Percentiles rank a stretch among this genome's conserved stretches.
phyloP scores from a whole-genome alignment of 2,329 filamentous ascomycete genomes.

The Penicillium rolfsii region DNA sequence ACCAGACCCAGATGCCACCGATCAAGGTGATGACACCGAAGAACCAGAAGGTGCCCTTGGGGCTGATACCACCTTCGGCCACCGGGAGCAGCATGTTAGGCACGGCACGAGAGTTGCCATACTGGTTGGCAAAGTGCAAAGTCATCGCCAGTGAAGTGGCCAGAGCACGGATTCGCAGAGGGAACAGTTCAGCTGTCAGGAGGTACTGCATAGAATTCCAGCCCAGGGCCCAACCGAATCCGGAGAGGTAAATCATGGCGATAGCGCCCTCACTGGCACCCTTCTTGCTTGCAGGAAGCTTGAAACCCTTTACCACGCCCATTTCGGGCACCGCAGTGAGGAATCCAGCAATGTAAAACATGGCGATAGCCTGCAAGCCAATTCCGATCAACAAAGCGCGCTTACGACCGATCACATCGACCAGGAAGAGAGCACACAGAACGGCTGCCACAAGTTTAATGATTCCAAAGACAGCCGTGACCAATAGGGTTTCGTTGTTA shows the following conservation, averaged over 20 bases:
- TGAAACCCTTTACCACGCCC: conserved; percentile 52
- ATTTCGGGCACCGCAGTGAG: conserved; percentile 65
- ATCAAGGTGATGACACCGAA: conserved; percentile 70
- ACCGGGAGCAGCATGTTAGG: conserved; percentile 69
- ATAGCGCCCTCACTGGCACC: conserved; percentile 66
- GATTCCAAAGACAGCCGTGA: conserved; percentile 75
- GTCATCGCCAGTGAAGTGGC: conserved; percentile 75
- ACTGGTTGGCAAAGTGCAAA: conserved; percentile 78
- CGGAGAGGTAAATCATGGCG: conserved; percentile 72
- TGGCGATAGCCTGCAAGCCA: conserved; percentile 61
- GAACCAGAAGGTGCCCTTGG: conserved; percentile 75
- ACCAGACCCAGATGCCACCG: conserved; percentile 71
- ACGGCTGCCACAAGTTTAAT: conserved; percentile 71
- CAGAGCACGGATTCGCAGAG: conserved; percentile 71
- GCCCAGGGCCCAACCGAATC: conserved; percentile 69
- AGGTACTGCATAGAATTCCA: conserved; percentile 82
- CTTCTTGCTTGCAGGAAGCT: conserved; percentile 54
- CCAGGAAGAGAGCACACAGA: conserved; percentile 74
- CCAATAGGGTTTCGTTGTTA: conserved; percentile 68
- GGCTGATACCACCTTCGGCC: conserved; percentile 47
- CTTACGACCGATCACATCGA: conserved; percentile 78
- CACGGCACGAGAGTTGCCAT: conserved; percentile 74
- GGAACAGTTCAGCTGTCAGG: conserved; percentile 76
- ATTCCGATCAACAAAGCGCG: conserved; percentile 65
- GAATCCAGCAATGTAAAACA: conserved; percentile 66